These are phyloP conservation scores for Tricholoma sp. DNA, from an alignment of 768 basidiomycete species.

Conservation along the genomic window DNA sequence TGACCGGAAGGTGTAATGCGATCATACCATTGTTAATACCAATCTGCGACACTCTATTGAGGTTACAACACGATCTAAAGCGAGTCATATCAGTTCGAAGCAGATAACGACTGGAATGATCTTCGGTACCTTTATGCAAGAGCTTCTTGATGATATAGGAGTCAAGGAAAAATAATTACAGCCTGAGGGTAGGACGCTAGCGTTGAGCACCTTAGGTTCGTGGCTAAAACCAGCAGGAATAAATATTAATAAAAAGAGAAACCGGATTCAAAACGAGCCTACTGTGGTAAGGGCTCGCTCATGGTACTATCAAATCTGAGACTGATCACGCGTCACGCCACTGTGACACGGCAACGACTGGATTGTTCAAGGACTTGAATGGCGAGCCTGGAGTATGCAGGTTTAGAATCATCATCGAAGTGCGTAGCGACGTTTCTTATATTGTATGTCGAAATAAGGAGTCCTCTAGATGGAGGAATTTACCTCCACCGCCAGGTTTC, in stretches of 20 bases:
- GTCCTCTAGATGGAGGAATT: slow-evolving; percentile 49
- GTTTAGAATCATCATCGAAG: slow-evolving; percentile 36
- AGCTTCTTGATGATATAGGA: not conserved
- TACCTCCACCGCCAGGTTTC: slow-evolving; percentile 69
- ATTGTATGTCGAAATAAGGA: not conserved
- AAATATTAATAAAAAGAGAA: not conserved
- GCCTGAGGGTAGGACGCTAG: not conserved
- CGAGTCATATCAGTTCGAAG: not conserved
- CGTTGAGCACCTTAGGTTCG: not conserved
- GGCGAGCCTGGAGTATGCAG: slow-evolving; percentile 32
- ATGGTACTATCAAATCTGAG: too few relatives aligned
- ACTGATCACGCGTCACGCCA: too few relatives aligned
- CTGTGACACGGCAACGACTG: too few relatives aligned
- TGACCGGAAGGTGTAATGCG: not conserved
- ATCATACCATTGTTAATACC: not conserved
- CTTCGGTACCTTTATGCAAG: not conserved
- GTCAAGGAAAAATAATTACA: not conserved
- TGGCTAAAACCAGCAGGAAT: not conserved
- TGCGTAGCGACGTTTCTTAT: slow-evolving; percentile 8
- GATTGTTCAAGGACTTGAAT: not conserved
- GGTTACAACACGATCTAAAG: not conserved
- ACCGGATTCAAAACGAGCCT: not conserved
- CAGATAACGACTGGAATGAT: not conserved
- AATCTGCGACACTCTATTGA: not conserved
- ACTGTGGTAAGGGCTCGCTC: too few relatives aligned